A percentile compares a stretch with the other conserved stretches of the same genome.
phyloP scores from a whole-genome alignment of 176 grass and related monocot species.

The Echinochloa phyllopogon region DNA sequence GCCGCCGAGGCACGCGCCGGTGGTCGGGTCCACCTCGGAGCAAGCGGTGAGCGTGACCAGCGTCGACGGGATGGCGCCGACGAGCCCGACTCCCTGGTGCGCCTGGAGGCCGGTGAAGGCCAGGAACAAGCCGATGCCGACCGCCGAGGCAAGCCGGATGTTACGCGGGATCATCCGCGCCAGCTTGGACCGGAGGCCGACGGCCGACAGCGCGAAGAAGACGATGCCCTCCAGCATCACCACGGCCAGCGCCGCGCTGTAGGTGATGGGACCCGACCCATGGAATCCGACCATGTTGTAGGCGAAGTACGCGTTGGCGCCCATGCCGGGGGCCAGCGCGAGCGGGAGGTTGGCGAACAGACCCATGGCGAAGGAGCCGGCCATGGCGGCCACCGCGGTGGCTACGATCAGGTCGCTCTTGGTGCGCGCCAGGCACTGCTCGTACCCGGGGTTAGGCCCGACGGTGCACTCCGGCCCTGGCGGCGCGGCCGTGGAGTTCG shows the following conservation, averaged over 20 bases:
- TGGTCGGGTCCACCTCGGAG: slow-evolving; percentile 59
- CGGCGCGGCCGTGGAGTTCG: slow-evolving; percentile 20
- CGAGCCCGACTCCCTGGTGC: slow-evolving; percentile 65
- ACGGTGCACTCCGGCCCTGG: slow-evolving; percentile 40
- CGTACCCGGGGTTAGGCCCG: slow-evolving; percentile 41
- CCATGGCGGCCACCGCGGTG: slow-evolving; percentile 52
- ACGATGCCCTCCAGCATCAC: slow-evolving; percentile 66
- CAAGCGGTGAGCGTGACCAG: slow-evolving; percentile 70
- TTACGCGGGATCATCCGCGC: slow-evolving; percentile 58
- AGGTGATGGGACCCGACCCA: slow-evolving; percentile 56
- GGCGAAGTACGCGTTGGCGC: slow-evolving; percentile 70
- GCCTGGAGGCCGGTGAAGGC: slow-evolving; percentile 68
- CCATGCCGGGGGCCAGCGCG: slow-evolving; percentile 70
- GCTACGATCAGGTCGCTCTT: slow-evolving; percentile 69
- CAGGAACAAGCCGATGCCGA: slow-evolving; percentile 65
- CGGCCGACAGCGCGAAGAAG: slow-evolving; percentile 54
- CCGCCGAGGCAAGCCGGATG: slow-evolving; percentile 52
- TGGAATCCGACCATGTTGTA: slow-evolving; percentile 81
- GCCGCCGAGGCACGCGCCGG: slow-evolving; percentile 62
- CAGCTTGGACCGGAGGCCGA: slow-evolving; percentile 55
- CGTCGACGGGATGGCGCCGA: slow-evolving; percentile 72
- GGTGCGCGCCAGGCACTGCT: slow-evolving; percentile 52
- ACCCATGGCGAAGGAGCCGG: slow-evolving; percentile 62
- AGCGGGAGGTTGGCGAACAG: slow-evolving; percentile 63
- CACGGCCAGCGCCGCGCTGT: slow-evolving; percentile 58